Conservation (phyloP, 2,329 filamentous ascomycete genomes). For the Claviceps maximensis region DNA sequence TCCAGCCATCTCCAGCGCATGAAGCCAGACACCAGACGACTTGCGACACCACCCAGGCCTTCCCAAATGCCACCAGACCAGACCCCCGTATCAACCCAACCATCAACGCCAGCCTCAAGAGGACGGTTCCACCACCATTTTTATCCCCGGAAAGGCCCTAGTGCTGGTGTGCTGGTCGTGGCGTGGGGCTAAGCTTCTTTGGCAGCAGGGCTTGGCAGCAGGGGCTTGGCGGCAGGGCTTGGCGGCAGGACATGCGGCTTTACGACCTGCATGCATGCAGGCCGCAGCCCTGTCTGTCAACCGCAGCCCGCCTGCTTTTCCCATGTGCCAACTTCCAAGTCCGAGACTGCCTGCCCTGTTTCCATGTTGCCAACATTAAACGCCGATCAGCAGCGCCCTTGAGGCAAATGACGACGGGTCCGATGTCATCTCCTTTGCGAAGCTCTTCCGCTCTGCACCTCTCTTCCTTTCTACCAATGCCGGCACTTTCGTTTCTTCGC, state of each 20-base stretch:
- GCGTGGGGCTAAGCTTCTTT: not conserved
- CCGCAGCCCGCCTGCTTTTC: not conserved
- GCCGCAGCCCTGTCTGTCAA: not conserved
- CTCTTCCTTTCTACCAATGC: not conserved
- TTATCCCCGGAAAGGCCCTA: not conserved
- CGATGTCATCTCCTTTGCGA: not conserved
- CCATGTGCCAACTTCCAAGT: not conserved
- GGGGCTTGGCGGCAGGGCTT: not conserved
- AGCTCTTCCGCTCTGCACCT: not conserved
- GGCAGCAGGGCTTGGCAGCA: not conserved
- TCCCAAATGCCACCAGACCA: not conserved
- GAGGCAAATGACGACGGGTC: not conserved
- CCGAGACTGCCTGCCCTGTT: not conserved
- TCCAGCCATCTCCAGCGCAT: no score
- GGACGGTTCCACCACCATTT: no score
- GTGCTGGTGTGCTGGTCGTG: not conserved
- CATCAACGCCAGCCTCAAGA: no score
- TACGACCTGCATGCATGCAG: slow-evolving; percentile 1
- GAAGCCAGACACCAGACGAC: not conserved
- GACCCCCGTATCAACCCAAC: no score
- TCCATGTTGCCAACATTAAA: not conserved
- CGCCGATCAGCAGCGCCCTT: not conserved
- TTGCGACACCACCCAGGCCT: not conserved
- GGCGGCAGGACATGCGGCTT: not conserved
- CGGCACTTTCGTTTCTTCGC: not conserved